Evolutionary conservation across 2,329 filamentous ascomycete species (phyloP).

Genomic region (Claviceps pusilla): DNA sequence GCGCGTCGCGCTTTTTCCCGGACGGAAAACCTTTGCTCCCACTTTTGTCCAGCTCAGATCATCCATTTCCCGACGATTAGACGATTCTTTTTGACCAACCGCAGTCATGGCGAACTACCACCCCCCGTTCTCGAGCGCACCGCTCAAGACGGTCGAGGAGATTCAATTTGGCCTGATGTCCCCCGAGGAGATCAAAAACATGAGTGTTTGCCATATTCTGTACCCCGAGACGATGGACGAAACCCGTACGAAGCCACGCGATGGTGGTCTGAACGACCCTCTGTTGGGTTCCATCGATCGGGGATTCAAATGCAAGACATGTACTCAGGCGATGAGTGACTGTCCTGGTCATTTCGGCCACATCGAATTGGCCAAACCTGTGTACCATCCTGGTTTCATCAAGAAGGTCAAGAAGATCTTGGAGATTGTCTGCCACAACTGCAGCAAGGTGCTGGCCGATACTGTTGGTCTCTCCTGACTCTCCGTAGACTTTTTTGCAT

Average conservation of each 20-base stretch:
- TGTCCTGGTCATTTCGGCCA: constrained; percentile 98
- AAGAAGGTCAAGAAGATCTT: constrained; percentile 98
- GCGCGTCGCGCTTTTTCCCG: constrained; percentile 8
- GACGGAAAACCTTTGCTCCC: neutral
- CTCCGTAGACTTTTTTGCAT: constrained; percentile 34
- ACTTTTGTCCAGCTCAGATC: constrained; percentile 8
- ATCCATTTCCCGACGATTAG: neutral
- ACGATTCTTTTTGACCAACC: constrained; percentile 6
- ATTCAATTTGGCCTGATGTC: constrained; percentile 97
- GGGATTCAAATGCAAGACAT: constrained; percentile 90
- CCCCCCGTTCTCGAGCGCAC: constrained; percentile 84
- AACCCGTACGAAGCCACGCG: constrained; percentile 74
- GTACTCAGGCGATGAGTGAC: constrained; percentile 85
- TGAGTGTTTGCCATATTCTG: constrained; percentile 91
- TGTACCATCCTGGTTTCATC: constrained; percentile 91
- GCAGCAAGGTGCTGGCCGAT: constrained; percentile 93
- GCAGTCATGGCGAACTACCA: constrained; percentile 78
- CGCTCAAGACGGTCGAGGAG: constrained; percentile 94
- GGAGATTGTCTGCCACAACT: constrained; percentile 98
- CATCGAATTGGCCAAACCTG: constrained; percentile 91
- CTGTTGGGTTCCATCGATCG: constrained; percentile 93
- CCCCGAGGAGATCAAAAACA: constrained; percentile 96
- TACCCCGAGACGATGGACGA: constrained; percentile 99
- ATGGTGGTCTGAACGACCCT: constrained; percentile 86
- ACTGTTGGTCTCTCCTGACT: constrained; percentile 65